Evolutionary conservation across 257 asterid species (phyloP).

Genomic region (Nicotiana knightiana): DNA sequence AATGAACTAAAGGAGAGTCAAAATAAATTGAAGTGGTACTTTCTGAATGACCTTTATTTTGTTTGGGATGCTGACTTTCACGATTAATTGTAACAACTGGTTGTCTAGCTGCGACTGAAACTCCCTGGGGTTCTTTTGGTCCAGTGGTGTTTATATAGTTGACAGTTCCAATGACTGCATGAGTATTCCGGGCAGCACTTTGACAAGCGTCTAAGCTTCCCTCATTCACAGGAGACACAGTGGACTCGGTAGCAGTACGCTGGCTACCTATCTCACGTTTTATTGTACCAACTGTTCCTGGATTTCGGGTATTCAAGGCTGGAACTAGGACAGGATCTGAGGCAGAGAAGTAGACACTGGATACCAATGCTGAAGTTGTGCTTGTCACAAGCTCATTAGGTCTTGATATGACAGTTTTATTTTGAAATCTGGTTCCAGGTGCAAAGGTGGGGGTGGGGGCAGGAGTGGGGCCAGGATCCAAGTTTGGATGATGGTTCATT

Average conservation of each 20-base stretch:
- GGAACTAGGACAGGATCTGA: constrained; percentile 49
- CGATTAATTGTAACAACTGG: constrained; percentile 17
- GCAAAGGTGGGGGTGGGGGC: constrained; percentile 36
- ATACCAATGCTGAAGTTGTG: constrained; percentile 17
- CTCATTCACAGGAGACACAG: constrained; percentile 9
- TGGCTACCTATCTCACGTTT: constrained; percentile 41
- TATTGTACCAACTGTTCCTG: constrained; percentile 32
- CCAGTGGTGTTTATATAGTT: constrained; percentile 13
- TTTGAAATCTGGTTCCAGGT: constrained; percentile 20
- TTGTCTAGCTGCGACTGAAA: constrained; percentile 18
- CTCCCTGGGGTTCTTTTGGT: constrained; percentile 20
- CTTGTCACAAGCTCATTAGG: constrained; percentile 26
- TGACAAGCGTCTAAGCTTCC: constrained; percentile 21
- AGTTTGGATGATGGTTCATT: constrained; percentile 14
- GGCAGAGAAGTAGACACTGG: constrained; percentile 45
- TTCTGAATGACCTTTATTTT: constrained; percentile 22
- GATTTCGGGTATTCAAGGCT: constrained; percentile 31
- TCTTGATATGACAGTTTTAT: constrained; percentile 22
- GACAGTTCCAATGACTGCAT: constrained; percentile 21
- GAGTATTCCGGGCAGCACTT: constrained; percentile 12
- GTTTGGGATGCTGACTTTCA: constrained; percentile 25
- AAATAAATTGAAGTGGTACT: constrained; percentile 22
- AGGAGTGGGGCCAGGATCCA: constrained; percentile 44
- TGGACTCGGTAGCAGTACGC: constrained; percentile 22
- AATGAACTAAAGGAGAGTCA: not conserved